These are phyloP conservation scores for Rutstroemia sydowiana DNA, from an alignment of 2,329 filamentous ascomycete genomes.

Conservation along the genomic window DNA sequence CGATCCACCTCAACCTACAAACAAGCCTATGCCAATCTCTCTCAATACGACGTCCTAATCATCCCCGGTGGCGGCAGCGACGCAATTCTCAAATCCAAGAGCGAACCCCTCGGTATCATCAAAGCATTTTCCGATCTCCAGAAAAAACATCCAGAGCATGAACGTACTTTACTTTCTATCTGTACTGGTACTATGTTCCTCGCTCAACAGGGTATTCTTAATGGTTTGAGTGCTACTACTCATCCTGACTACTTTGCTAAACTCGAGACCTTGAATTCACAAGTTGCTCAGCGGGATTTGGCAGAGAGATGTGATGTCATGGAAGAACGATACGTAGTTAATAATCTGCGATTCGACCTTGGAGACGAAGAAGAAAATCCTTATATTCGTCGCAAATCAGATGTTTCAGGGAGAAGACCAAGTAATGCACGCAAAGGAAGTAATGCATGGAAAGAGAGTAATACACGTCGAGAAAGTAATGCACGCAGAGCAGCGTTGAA, in stretches of 20 bases:
- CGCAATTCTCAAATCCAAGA: conserved; percentile 57
- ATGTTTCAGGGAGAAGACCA: conserved; percentile 54
- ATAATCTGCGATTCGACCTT: conserved; percentile 82
- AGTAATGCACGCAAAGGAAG: conserved; percentile 71
- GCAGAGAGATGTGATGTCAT: conserved; percentile 75
- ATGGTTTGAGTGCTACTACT: conserved; percentile 73
- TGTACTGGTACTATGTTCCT: conserved; percentile 75
- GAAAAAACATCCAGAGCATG: conserved; percentile 68
- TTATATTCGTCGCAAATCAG: conserved; percentile 70
- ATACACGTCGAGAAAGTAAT: conserved; percentile 70
- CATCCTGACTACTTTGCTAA: conserved; percentile 75
- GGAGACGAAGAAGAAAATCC: conserved; percentile 74
- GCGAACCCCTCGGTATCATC: conserved; percentile 65
- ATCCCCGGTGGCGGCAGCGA: conserved; percentile 62
- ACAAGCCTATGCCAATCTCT: conserved; percentile 59
- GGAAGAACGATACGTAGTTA: conserved; percentile 81
- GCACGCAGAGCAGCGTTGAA: conserved; percentile 61
- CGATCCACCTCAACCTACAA: conserved; percentile 70
- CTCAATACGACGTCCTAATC: conserved; percentile 65
- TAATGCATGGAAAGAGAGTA: conserved; percentile 71
- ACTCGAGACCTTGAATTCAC: conserved; percentile 74
- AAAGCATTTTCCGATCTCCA: conserved; percentile 71
- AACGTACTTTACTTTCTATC: conserved; percentile 74
- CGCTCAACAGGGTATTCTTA: conserved; percentile 67
- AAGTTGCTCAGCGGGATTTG: conserved; percentile 60